Percentiles rank a stretch among this genome's conserved stretches.
Evolutionary conservation across 2,329 filamentous ascomycete genomes (phyloP).

Genomic region (Monilinia fructigena): DNA sequence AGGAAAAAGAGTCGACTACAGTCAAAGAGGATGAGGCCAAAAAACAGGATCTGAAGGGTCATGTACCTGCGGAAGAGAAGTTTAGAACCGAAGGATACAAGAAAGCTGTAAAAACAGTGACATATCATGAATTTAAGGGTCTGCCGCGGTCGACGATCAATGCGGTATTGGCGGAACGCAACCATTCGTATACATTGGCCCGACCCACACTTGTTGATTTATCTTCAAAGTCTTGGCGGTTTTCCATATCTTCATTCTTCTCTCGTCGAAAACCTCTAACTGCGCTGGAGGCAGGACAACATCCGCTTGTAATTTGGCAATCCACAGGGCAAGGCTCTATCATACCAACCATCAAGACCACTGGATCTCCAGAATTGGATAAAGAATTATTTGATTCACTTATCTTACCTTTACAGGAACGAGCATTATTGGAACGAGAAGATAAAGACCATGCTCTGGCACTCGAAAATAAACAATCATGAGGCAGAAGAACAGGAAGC

Average conservation of each 20-base stretch:
- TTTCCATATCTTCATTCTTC: slow-evolving; percentile 69
- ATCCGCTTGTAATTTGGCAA: slow-evolving; percentile 63
- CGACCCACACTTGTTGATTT: slow-evolving; percentile 67
- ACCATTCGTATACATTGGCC: slow-evolving; percentile 73
- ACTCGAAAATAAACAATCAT: slow-evolving; percentile 52
- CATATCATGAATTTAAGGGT: slow-evolving; percentile 74
- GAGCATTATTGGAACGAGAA: slow-evolving; percentile 47
- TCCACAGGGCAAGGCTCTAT: slow-evolving; percentile 55
- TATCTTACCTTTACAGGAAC: slow-evolving; percentile 52
- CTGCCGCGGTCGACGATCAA: slow-evolving; percentile 71
- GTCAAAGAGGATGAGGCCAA: slow-evolving; percentile 32
- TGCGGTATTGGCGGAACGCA: slow-evolving; percentile 76
- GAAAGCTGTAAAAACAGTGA: slow-evolving; percentile 63
- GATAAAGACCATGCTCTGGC: slow-evolving; percentile 55
- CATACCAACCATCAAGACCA: slow-evolving; percentile 62
- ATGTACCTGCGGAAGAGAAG: slow-evolving; percentile 58
- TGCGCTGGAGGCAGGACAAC: slow-evolving; percentile 54
- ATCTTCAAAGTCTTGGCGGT: slow-evolving; percentile 74
- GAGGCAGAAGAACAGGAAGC: slow-evolving; percentile 58
- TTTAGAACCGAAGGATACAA: slow-evolving; percentile 70
- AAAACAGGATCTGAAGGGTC: slow-evolving; percentile 15
- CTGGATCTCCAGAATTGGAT: slow-evolving; percentile 64
- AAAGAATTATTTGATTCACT: slow-evolving; percentile 59
- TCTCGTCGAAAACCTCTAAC: slow-evolving; percentile 60
- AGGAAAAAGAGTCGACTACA: slow-evolving; percentile 32